These are phyloP conservation scores for Neocatenulostroma microsporum DNA, from an alignment of 2,329 filamentous ascomycete species.

Conservation along the genomic window DNA sequence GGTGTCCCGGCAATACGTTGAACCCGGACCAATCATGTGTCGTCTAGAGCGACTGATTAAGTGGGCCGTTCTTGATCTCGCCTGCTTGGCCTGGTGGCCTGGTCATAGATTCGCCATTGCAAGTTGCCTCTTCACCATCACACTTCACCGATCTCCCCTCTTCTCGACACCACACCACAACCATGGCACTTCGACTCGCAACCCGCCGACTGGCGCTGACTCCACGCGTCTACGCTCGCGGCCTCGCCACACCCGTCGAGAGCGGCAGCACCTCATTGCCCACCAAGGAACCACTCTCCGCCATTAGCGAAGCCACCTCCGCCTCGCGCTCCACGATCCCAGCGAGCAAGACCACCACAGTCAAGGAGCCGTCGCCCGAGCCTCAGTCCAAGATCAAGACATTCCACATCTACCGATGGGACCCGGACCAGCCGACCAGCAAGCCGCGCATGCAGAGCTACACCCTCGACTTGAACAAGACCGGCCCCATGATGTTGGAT, in stretches of 20 bases:
- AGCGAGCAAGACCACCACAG: constrained; percentile 51
- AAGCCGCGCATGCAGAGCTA: constrained; percentile 97
- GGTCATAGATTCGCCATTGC: too few relatives aligned
- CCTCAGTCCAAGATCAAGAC: constrained; percentile 67
- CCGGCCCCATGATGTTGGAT: constrained; percentile 95
- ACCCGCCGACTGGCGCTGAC: constrained; percentile 28
- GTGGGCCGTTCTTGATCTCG: too few relatives aligned
- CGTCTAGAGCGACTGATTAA: too few relatives aligned
- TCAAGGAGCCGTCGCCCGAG: constrained; percentile 52
- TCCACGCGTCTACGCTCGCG: constrained; percentile 26
- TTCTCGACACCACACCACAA: constrained; percentile 12
- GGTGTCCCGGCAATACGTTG: too few relatives aligned
- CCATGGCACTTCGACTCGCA: constrained; percentile 31
- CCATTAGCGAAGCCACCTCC: constrained; percentile 25
- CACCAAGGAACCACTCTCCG: constrained; percentile 26
- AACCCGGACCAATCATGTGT: too few relatives aligned
- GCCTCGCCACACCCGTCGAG: constrained; percentile 29
- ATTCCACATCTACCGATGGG: constrained; percentile 99
- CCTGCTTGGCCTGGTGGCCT: too few relatives aligned
- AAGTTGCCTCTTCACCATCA: constrained; percentile 5
- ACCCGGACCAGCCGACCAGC: constrained; percentile 80
- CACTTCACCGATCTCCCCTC: background rate
- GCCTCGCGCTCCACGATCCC: constrained; percentile 30
- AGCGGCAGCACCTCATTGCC: constrained; percentile 25
- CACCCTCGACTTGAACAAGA: constrained; percentile 95